Evolutionary conservation across 805 yeast genomes (phyloP).

Genomic region (Blastobotrys chiropterorum): DNA sequence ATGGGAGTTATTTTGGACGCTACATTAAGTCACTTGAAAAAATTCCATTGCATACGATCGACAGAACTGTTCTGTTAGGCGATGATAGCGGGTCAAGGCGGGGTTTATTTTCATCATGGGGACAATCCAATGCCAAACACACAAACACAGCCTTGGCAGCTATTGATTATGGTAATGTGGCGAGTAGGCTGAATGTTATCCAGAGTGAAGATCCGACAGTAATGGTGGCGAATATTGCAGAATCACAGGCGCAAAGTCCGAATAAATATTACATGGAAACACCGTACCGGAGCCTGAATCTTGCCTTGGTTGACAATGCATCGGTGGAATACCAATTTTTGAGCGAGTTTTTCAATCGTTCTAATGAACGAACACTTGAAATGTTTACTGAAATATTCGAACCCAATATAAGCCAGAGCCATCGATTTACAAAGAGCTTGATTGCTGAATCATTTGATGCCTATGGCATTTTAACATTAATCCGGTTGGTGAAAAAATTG

Average conservation of each 20-base stretch:
- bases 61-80: constrained; percentile 52
- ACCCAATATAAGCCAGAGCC: constrained; percentile 42
- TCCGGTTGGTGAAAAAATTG: constrained; percentile 61
- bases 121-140: not conserved
- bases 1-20: constrained; percentile 67
- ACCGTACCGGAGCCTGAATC: constrained; percentile 63
- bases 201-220: constrained; percentile 53
- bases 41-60: constrained; percentile 50
- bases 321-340: constrained; percentile 71
- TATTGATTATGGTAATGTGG: constrained; percentile 52
- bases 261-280: constrained; percentile 57
- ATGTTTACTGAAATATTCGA: constrained; percentile 44
- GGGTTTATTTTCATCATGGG: not conserved
- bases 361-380: constrained; percentile 17
- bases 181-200: constrained; percentile 55
- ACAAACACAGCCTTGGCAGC: constrained; percentile 17
- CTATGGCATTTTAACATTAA: constrained; percentile 70
- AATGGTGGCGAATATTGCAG: constrained; percentile 80
- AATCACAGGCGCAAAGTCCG: constrained; percentile 51
- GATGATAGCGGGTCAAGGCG: not conserved
- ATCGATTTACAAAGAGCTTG: constrained; percentile 40
- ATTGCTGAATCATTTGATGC: constrained; percentile 48
- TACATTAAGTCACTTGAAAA: constrained; percentile 68
- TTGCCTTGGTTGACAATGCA: constrained; percentile 70
- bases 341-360: constrained; percentile 57